These are phyloP conservation scores for Neonectria neomacrospora DNA, from an alignment of 2,329 filamentous ascomycete species.

Conservation along the genomic window DNA sequence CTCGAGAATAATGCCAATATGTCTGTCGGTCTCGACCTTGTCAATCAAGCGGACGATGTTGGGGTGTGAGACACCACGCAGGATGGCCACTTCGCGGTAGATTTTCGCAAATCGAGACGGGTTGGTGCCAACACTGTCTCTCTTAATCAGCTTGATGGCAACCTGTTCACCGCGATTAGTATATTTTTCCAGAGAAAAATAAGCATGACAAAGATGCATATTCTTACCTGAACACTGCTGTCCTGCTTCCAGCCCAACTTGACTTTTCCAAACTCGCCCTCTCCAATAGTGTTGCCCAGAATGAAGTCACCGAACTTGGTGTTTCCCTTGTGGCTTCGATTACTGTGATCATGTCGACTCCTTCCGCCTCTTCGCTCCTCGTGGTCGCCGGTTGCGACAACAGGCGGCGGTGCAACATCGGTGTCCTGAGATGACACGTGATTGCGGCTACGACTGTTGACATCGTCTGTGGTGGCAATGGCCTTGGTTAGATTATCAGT, in stretches of 20 bases:
- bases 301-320: slow-evolving; percentile 96
- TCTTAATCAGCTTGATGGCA: slow-evolving; percentile 96
- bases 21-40: slow-evolving; percentile 97
- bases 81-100: slow-evolving; percentile 93
- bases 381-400: slow-evolving; percentile 56
- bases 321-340: slow-evolving; percentile 66
- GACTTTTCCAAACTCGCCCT: slow-evolving; percentile 98
- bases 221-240: slow-evolving; percentile 79
- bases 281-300: slow-evolving; percentile 92
- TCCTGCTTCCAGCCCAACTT: slow-evolving; percentile 99
- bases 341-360: slow-evolving; percentile 68
- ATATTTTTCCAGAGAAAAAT: not conserved
- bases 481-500: slow-evolving; percentile 83
- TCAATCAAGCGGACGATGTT: slow-evolving; percentile 98
- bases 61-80: slow-evolving; percentile 87
- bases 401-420: slow-evolving; percentile 58
- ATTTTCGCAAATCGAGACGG: slow-evolving; percentile 94
- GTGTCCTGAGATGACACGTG: slow-evolving; percentile 39
- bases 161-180: slow-evolving; percentile 65
- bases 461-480: slow-evolving; percentile 56
- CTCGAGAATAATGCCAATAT: slow-evolving; percentile 98
- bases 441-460: slow-evolving; percentile 44
- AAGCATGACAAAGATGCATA: not conserved
- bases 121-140: slow-evolving; percentile 89
- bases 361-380: slow-evolving; percentile 62